Conservation (phyloP, 805 yeast genomes). For the Nakazawaea anatomiae region DNA sequence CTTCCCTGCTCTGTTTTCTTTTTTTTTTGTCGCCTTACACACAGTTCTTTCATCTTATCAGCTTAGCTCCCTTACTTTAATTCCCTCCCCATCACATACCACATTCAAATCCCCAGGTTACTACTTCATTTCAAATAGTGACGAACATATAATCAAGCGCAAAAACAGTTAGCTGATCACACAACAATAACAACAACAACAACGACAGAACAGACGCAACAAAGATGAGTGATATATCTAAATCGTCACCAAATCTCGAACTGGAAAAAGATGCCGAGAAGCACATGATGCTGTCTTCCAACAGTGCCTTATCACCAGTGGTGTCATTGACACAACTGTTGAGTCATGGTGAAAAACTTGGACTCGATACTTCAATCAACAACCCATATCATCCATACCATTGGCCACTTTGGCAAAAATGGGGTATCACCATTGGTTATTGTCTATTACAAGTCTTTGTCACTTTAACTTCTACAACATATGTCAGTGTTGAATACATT, state of each 20-base stretch:
- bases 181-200: too few relatives aligned
- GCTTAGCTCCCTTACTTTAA: too few relatives aligned
- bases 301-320: constrained; percentile 1
- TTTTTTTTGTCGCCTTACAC: too few relatives aligned
- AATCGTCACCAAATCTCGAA: not conserved
- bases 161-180: too few relatives aligned
- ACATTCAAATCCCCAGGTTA: too few relatives aligned
- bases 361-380: constrained; percentile 14
- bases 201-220: too few relatives aligned
- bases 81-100: too few relatives aligned
- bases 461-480: constrained; percentile 26
- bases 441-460: constrained; percentile 25
- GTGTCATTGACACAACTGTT: constrained; percentile 8
- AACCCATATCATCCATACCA: constrained; percentile 27
- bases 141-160: too few relatives aligned
- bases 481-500: constrained; percentile 24
- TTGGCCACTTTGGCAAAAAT: constrained; percentile 22
- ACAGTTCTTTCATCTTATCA: too few relatives aligned
- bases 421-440: constrained; percentile 19
- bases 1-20: too few relatives aligned
- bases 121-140: too few relatives aligned
- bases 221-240: not conserved
- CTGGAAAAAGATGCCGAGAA: not conserved
- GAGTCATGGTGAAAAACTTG: constrained; percentile 9
- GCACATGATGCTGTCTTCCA: not conserved